Evolutionary conservation across 2,329 filamentous ascomycete genomes (phyloP).

Genomic region (Talaromyces sp.): DNA sequence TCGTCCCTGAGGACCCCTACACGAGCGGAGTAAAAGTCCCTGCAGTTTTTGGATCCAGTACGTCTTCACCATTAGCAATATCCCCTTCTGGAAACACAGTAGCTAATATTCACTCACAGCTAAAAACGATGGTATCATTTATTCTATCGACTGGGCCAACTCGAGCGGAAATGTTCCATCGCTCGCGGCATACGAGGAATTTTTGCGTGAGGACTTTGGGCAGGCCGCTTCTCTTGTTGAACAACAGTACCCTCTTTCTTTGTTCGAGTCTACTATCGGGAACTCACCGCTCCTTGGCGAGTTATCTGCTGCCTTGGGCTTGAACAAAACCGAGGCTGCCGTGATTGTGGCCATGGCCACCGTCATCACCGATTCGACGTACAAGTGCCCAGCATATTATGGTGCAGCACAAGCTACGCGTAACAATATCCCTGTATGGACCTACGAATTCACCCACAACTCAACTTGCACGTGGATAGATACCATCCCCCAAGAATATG

Average conservation of each 20-base stretch:
- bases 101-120: background rate
- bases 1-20: constrained; percentile 21
- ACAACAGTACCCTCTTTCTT: constrained; percentile 20
- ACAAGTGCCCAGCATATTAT: constrained; percentile 21
- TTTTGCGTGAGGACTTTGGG: constrained; percentile 22
- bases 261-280: constrained; percentile 11
- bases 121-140: constrained; percentile 8
- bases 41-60: constrained; percentile 24
- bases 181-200: constrained; percentile 18
- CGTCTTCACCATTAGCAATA: background rate
- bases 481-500: constrained; percentile 1
- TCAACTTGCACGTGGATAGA: constrained; percentile 23
- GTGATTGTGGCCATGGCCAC: constrained; percentile 20
- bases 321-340: constrained; percentile 3
- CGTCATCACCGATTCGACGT: constrained; percentile 13
- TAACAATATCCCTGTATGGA: constrained; percentile 22
- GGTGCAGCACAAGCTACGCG: constrained; percentile 10
- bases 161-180: constrained; percentile 5
- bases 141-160: background rate
- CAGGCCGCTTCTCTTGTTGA: constrained; percentile 17
- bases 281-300: background rate
- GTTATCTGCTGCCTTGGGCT: background rate
- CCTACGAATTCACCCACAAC: constrained; percentile 24
- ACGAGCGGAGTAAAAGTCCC: constrained; percentile 22
- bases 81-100: background rate